These are phyloP conservation scores for Trichoderma gamsii DNA, from an alignment of 495 filamentous ascomycete genomes.

Conservation along the genomic window DNA sequence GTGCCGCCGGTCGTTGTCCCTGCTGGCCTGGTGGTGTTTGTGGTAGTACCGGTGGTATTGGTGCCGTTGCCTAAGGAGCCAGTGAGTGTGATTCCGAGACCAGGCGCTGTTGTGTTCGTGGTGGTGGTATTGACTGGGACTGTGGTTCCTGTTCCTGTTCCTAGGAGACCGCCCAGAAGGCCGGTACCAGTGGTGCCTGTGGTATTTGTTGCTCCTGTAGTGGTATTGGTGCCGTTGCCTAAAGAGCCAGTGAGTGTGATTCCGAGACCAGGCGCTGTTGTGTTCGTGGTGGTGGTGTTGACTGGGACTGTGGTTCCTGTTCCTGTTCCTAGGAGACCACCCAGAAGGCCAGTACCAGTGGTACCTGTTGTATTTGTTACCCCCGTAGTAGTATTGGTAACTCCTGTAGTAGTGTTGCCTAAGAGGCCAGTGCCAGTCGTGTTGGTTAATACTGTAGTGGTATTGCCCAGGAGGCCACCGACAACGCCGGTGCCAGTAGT, in stretches of 20 bases:
- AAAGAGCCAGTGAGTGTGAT: too few species aligned
- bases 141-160: background rate
- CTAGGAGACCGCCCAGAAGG: background rate
- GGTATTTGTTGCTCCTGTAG: background rate
- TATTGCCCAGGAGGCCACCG: too few species aligned
- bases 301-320: background rate
- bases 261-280: too few species aligned
- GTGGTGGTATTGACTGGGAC: background rate
- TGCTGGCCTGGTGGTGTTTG: background rate
- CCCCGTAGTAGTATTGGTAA: too few species aligned
- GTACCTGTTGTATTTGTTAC: too few species aligned
- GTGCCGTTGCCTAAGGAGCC: background rate
- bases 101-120: background rate
- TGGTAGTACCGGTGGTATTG: background rate
- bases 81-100: too few species aligned
- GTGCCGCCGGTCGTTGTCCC: background rate
- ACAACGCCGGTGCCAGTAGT: too few species aligned
- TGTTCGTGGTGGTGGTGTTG: background rate
- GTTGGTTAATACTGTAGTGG: too few species aligned
- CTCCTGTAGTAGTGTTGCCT: too few species aligned
- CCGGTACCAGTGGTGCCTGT: background rate
- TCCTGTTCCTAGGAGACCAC: background rate
- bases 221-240: background rate
- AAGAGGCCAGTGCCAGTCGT: too few species aligned
- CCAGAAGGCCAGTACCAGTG: too few species aligned